A percentile compares a stretch with the other conserved stretches of the same genome.
Conservation (phyloP, 2,329 filamentous ascomycete species). For the Epichloe aotearoae region DNA sequence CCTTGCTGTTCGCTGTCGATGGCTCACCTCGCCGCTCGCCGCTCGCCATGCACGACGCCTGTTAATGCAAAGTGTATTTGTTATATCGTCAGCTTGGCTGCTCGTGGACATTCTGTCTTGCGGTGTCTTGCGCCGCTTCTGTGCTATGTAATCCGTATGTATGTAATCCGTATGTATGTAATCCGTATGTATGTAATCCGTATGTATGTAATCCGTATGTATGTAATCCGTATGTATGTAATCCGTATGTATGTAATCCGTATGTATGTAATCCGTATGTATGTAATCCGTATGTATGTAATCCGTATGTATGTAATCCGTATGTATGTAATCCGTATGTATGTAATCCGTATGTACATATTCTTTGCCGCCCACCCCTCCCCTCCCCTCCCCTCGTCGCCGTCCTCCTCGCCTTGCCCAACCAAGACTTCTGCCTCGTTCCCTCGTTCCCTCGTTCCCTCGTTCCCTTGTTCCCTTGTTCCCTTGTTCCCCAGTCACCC, state of each 20-base stretch:
- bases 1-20: not conserved
- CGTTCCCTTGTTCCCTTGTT: not conserved
- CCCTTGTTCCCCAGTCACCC: conserved; percentile 12
- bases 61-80: no score
- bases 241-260: no score
- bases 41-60: no score
- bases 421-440: not conserved
- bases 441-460: not conserved
- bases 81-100: not conserved
- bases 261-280: no score
- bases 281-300: no score
- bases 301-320: no score
- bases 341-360: not conserved
- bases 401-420: not conserved
- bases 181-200: no score
- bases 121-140: not conserved
- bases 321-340: no score
- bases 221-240: no score
- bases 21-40: no score
- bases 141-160: not conserved
- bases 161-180: no score
- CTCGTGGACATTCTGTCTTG: not conserved
- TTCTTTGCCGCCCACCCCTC: not conserved
- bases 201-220: no score
- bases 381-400: not conserved